Evolutionary conservation across 768 basidiomycete species (phyloP).

Genomic region (Mycena venus): DNA sequence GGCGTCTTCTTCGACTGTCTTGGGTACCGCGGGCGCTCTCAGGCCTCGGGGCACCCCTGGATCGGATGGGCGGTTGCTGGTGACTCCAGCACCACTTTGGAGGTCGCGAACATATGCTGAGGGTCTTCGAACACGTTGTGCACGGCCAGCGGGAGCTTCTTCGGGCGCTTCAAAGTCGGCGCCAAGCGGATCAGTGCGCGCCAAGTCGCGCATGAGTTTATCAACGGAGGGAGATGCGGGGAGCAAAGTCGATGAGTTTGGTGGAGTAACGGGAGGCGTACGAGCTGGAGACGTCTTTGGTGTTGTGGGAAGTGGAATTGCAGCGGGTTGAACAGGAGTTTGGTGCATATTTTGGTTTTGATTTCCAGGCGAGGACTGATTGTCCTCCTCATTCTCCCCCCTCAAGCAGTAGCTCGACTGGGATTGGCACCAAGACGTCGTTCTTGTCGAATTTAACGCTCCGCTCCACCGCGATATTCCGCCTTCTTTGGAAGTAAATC

Average conservation of each 20-base stretch:
- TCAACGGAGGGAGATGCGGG: not conserved
- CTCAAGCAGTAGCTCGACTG: conserved; percentile 32
- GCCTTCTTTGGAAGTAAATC: conserved; percentile 45
- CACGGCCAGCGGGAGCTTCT: not conserved
- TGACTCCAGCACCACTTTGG: conserved; percentile 5
- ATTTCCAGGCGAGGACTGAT: conserved; percentile 25
- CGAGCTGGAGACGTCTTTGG: not conserved
- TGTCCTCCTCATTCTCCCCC: conserved; percentile 34
- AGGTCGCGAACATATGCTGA: not conserved
- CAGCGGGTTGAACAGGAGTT: not conserved
- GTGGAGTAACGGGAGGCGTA: conserved; percentile 1
- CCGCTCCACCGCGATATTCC: conserved; percentile 43
- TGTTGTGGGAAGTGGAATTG: not conserved
- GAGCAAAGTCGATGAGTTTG: not conserved
- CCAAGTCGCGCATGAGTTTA: not conserved
- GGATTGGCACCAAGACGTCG: conserved; percentile 24
- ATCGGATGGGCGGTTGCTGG: not conserved
- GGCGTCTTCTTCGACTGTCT: not conserved
- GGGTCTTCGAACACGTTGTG: not conserved
- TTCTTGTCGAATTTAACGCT: conserved; percentile 41
- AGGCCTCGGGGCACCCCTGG: not conserved
- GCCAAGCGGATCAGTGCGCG: conserved; percentile 14
- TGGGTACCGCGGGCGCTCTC: not conserved
- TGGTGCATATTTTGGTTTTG: not conserved
- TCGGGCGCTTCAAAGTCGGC: conserved; percentile 11